Conservation (phyloP, 192 early-diverging fungal species). For the Obelidium mucronatum region DNA sequence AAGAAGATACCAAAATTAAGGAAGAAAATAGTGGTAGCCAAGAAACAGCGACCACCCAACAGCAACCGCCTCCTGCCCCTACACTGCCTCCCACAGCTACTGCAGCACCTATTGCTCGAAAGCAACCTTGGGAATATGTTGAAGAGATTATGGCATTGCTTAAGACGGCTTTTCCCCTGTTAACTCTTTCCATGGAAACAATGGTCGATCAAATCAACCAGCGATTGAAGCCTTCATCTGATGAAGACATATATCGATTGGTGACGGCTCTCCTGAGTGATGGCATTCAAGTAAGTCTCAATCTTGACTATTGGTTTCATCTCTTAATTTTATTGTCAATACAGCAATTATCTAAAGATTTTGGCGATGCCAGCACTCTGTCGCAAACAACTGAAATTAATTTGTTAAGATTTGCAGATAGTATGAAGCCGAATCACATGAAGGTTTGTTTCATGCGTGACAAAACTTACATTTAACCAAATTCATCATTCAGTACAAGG, state of each 20-base stretch:
- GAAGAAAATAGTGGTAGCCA: background rate
- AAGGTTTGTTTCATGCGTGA: constrained; percentile 59
- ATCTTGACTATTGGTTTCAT: constrained; percentile 23
- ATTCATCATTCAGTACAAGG: constrained; percentile 54
- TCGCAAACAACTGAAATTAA: constrained; percentile 78
- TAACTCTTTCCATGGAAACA: constrained; percentile 96
- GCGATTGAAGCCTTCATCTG: constrained; percentile 89
- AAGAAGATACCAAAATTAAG: background rate
- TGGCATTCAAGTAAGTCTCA: constrained; percentile 88
- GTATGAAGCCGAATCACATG: constrained; percentile 77
- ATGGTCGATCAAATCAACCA: constrained; percentile 98
- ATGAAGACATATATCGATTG: constrained; percentile 97
- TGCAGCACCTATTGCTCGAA: constrained; percentile 15
- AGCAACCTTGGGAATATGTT: constrained; percentile 84
- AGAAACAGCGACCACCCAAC: background rate
- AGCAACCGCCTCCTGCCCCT: background rate
- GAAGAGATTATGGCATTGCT: constrained; percentile 96
- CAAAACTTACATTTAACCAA: background rate
- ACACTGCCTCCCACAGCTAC: background rate
- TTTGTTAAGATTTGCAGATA: constrained; percentile 88
- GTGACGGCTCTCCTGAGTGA: constrained; percentile 92
- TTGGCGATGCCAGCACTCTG: constrained; percentile 68
- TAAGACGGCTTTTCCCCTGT: constrained; percentile 93
- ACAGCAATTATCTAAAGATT: constrained; percentile 74
- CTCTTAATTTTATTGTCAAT: background rate